phyloP scores from a whole-genome alignment of 2,329 filamentous ascomycete species.

The Hypoxylon sp. region DNA sequence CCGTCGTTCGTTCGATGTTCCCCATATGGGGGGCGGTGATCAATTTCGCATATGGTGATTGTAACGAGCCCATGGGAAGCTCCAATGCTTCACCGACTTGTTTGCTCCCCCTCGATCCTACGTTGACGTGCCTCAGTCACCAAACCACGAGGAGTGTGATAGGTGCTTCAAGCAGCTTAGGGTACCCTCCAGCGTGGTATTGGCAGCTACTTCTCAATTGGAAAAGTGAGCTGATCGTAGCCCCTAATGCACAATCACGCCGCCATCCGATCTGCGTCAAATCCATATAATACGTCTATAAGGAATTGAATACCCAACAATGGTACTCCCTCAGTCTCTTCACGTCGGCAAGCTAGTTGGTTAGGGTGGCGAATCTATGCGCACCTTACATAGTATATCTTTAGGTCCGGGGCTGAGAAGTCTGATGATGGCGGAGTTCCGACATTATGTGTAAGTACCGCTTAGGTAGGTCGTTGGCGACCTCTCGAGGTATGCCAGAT shows the following conservation, averaged over 20 bases:
- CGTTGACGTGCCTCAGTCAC: slow-evolving; percentile 21
- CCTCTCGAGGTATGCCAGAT: slow-evolving; percentile 27
- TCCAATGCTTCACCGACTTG: slow-evolving; percentile 39
- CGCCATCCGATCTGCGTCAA: slow-evolving; percentile 40
- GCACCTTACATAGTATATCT: slow-evolving; percentile 12
- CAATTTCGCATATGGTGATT: slow-evolving; percentile 36
- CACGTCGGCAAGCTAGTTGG: slow-evolving; percentile 16
- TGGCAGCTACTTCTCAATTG: slow-evolving; percentile 19
- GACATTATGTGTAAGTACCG: neutral
- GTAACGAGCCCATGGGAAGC: slow-evolving; percentile 28
- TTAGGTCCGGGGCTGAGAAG: slow-evolving; percentile 21
- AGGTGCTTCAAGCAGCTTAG: slow-evolving; percentile 3
- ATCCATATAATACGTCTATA: slow-evolving; percentile 34
- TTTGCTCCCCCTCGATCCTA: slow-evolving; percentile 28
- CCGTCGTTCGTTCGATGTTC: slow-evolving; percentile 19
- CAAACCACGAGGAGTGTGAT: slow-evolving; percentile 28
- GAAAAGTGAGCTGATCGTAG: slow-evolving; percentile 31
- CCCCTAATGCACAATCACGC: slow-evolving; percentile 36
- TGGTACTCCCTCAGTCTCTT: too few species aligned
- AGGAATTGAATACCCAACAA: neutral
- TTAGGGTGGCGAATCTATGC: slow-evolving; percentile 33
- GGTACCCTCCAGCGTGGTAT: slow-evolving; percentile 26
- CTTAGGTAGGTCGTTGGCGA: too few species aligned
- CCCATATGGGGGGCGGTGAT: slow-evolving; percentile 36
- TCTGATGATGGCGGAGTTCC: slow-evolving; percentile 12